phyloP scores from a whole-genome alignment of 140 eudicot species.

The Oenanthe javanica region DNA sequence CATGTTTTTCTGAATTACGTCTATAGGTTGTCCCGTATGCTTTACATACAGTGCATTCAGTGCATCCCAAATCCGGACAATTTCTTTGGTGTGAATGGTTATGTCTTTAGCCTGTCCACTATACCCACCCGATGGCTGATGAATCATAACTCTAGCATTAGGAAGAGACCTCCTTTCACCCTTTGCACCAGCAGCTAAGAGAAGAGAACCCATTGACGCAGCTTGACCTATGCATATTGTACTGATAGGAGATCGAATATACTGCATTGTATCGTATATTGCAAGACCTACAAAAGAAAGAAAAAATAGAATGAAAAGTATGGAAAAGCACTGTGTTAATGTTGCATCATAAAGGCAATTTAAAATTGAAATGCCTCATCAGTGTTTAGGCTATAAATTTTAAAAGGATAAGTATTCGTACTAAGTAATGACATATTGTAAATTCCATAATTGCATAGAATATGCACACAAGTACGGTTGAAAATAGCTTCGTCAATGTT shows the following conservation, averaged over 20 bases:
- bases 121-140: constrained; percentile 93
- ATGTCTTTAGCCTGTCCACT: constrained; percentile 92
- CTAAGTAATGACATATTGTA: neutral
- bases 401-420: neutral
- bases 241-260: constrained; percentile 81
- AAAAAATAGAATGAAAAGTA: neutral
- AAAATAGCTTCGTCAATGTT: neutral
- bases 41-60: constrained; percentile 62
- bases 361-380: neutral
- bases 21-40: constrained; percentile 76
- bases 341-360: neutral
- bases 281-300: constrained; percentile 63
- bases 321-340: neutral
- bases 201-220: constrained; percentile 92
- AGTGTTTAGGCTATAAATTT: neutral
- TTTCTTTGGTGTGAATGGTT: constrained; percentile 82
- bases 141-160: constrained; percentile 83
- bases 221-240: constrained; percentile 92
- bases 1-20: constrained; percentile 65
- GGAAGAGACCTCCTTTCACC: constrained; percentile 88
- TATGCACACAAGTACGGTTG: neutral
- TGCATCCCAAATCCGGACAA: constrained; percentile 85
- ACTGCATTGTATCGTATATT: constrained; percentile 92
- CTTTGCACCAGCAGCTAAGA: constrained; percentile 89
- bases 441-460: neutral